Base-by-base conservation (phyloP, 768 basidiomycete genomes). In the Gautieria morchelliformis region DNA sequence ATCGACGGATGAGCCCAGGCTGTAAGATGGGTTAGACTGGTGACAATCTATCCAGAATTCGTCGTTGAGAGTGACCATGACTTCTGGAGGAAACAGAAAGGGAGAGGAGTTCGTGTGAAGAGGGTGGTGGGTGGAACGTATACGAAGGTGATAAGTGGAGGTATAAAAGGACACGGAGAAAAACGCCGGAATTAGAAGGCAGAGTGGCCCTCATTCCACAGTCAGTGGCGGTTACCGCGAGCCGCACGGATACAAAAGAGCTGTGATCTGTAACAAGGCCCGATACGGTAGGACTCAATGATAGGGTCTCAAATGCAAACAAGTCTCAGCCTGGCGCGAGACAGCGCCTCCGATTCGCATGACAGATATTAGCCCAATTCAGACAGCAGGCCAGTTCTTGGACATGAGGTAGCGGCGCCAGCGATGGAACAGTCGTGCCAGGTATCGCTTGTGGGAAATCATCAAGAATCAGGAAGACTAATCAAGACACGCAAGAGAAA, bases 241-340 rank as follows among this genome's bases (percentile, higher is more conserved):
- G 20, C 24, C 51, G 35, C 35, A 9, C 35, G 51, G 51, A 52
- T 24, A 52, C 15, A 35, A 33, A 37, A 22, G 33, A 24, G 24
- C n/a, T 37, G 33, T 7, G 51, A 52, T 52, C 51, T 52, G 37
- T 52, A 52, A 8, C 37, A 39, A 2, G 51, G 24, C 33, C 51
- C 14, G 37, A 52, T 37, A 32, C 32, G 51, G 51, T 17, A 52
- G 51, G 33, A 2, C 8, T 51, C 15, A 19, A 35, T 52, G 51
- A 52, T 52, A 52, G 51, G 37, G 51, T 52, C 51, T 33, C 51
- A 52, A 14, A 19, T 52, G 51, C 37, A 52, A 17, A 37, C 37
- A 14, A 52, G 51, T 3, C 51, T 35, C 20, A 40, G n/a, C 35
- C 35, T 37, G 35, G 35, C 33, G 33, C 33, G 35, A 52, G 37